phyloP scores from a whole-genome alignment of 1,284 basidiomycete species.

The Malassezia nana region DNA sequence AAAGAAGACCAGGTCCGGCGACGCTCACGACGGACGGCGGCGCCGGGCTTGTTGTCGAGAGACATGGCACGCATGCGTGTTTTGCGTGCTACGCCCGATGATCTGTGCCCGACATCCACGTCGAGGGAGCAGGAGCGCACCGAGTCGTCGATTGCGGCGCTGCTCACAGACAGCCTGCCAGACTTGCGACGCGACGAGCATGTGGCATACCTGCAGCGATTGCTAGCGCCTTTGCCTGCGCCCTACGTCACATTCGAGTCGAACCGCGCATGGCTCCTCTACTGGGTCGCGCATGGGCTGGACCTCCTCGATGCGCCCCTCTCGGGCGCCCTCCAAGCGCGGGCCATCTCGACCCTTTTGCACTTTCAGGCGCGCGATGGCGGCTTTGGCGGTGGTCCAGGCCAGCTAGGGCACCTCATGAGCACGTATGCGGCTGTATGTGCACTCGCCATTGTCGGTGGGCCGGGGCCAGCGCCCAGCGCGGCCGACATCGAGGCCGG shows the following conservation, averaged over 20 bases:
- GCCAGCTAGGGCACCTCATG: slow-evolving; percentile 76
- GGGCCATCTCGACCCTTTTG: slow-evolving; percentile 42
- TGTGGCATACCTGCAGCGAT: slow-evolving; percentile 32
- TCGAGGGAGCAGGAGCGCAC: slow-evolving; percentile 37
- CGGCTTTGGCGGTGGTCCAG: slow-evolving; percentile 83
- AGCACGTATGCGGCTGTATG: slow-evolving; percentile 83
- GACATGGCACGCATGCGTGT: background rate
- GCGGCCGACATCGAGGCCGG: slow-evolving; percentile 49
- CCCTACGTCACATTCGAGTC: slow-evolving; percentile 40
- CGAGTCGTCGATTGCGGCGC: slow-evolving; percentile 30
- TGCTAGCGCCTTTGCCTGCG: slow-evolving; percentile 36
- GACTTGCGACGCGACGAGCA: slow-evolving; percentile 33
- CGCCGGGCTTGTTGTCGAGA: background rate
- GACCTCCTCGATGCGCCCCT: slow-evolving; percentile 34
- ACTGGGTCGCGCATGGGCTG: slow-evolving; percentile 42
- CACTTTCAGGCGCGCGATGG: slow-evolving; percentile 52
- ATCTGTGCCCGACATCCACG: slow-evolving; percentile 28
- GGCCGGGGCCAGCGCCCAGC: slow-evolving; percentile 50
- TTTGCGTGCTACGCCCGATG: slow-evolving; percentile 28
- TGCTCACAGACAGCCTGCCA: slow-evolving; percentile 21
- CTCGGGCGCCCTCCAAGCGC: slow-evolving; percentile 22
- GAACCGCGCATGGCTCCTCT: slow-evolving; percentile 45
- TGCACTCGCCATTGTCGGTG: slow-evolving; percentile 70
- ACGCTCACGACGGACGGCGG: background rate
- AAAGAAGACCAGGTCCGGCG: background rate